Evolutionary conservation across 495 filamentous ascomycete genomes (phyloP), one percentile per base, ranked within the genome.

Genomic region (Xylaria venustula): DNA sequence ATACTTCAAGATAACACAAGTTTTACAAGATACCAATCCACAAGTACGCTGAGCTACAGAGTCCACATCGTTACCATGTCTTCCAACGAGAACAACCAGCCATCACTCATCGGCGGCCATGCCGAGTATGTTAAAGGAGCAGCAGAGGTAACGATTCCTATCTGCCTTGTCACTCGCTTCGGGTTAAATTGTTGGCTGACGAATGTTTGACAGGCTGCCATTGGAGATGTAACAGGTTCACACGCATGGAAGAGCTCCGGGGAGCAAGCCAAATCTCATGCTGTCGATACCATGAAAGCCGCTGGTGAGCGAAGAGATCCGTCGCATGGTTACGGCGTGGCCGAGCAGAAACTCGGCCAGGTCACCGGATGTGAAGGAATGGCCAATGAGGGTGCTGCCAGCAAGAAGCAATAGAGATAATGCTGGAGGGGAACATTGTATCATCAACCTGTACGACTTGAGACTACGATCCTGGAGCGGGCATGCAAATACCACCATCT

Each of bases 121-220:
- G 76, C 73, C 25, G 76, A 80, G 60, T 81, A 77, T 49, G 68
- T 79, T 58, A 80, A 81, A 49, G 79, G 79, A 37, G 74, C 73
- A 6, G 66, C 76, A n/a, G 77, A 81, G 69, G 79, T 80, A 6
- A 52, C 63, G 63, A 50, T 52, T 17, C n/a, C 8, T 46, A 12
- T 9, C 17, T 11, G 19, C 9, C n/a, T 45, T 52, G 8, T 41
- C 56, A 26, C 52, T 47, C 30, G 30, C 7, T 3, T 34, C 2
- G 30, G 19, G 9, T 42, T 20, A 25, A 37, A 51, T 54, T 37
- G 54, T 26, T 15, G 5, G 19, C 32, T 50, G 4, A 56, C 51
- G 3, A 6, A 20, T 17, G 7, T 40, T 17, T 15, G 7, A 49
- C 41, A 78, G 76, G 64, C 64, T 34, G 54, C 73, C n/a, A 73